Percentiles rank a stretch among this genome's conserved stretches.
Evolutionary conservation across 306 rosid genomes (phyloP).

Genomic region (Urtica urens): DNA sequence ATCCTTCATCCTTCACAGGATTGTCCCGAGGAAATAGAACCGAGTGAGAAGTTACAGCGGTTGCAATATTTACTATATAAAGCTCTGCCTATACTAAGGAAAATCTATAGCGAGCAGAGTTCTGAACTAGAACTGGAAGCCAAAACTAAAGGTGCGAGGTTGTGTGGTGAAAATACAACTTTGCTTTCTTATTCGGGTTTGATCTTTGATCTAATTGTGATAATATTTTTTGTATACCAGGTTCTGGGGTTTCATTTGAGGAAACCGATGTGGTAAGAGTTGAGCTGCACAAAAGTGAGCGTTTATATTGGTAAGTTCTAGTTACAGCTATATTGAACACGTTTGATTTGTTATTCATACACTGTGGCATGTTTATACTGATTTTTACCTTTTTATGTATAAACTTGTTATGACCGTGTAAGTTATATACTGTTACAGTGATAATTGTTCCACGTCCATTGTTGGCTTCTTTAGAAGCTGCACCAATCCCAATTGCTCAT

Average conservation of each 20-base stretch:
- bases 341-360: neutral
- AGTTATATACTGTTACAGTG: constrained; percentile 13
- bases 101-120: constrained; percentile 43
- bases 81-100: constrained; percentile 52
- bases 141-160: constrained; percentile 32
- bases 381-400: neutral
- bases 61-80: constrained; percentile 37
- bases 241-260: constrained; percentile 31
- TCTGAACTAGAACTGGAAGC: constrained; percentile 51
- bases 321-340: neutral
- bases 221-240: constrained; percentile 17
- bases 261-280: constrained; percentile 41
- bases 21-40: constrained; percentile 18
- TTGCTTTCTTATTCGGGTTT: constrained; percentile 1
- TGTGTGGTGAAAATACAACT: neutral
- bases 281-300: constrained; percentile 34
- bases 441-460: constrained; percentile 50
- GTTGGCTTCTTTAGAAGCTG: constrained; percentile 45
- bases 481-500: constrained; percentile 33
- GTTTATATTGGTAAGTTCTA: constrained; percentile 48
- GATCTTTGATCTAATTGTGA: neutral
- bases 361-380: too few species aligned
- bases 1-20: constrained; percentile 22
- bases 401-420: neutral
- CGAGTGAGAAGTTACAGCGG: constrained; percentile 30